These are phyloP conservation scores for Yamadazyma sp. DNA, from an alignment of 1,139 yeast genomes.

Conservation along the genomic window DNA sequence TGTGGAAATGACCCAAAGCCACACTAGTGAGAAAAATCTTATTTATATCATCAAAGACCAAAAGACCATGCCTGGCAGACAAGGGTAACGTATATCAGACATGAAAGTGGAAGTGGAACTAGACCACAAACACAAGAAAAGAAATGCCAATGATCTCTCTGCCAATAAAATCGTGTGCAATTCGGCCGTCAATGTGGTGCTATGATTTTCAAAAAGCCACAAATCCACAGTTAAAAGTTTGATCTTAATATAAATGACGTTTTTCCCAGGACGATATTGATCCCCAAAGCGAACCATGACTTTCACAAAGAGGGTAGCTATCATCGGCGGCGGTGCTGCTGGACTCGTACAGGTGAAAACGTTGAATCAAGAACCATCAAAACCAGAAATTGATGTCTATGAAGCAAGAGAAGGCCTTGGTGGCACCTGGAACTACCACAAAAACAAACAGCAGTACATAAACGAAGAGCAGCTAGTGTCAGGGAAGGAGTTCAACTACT, in stretches of 20 bases:
- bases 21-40: too few species aligned
- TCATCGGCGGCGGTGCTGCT: conserved; percentile 54
- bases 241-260: too few species aligned
- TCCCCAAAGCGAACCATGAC: too few species aligned
- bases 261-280: too few species aligned
- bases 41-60: too few species aligned
- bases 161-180: too few species aligned
- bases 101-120: too few species aligned
- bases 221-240: conserved; percentile 1
- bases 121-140: too few species aligned
- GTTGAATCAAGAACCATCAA: conserved; percentile 36
- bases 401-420: conserved; percentile 44
- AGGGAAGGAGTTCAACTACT: conserved; percentile 19
- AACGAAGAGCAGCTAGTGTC: conserved; percentile 34
- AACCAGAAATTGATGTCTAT: conserved; percentile 36
- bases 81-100: too few species aligned
- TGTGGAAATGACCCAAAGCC: too few species aligned
- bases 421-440: conserved; percentile 48
- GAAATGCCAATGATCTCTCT: too few species aligned
- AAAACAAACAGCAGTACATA: conserved; percentile 19
- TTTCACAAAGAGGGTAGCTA: conserved; percentile 25
- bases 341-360: conserved; percentile 53
- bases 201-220: neutral
- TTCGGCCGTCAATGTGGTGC: neutral
- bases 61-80: too few species aligned